These are phyloP conservation scores for Neurospora intermedia DNA, from an alignment of 495 filamentous ascomycete species.

Conservation along the genomic window DNA sequence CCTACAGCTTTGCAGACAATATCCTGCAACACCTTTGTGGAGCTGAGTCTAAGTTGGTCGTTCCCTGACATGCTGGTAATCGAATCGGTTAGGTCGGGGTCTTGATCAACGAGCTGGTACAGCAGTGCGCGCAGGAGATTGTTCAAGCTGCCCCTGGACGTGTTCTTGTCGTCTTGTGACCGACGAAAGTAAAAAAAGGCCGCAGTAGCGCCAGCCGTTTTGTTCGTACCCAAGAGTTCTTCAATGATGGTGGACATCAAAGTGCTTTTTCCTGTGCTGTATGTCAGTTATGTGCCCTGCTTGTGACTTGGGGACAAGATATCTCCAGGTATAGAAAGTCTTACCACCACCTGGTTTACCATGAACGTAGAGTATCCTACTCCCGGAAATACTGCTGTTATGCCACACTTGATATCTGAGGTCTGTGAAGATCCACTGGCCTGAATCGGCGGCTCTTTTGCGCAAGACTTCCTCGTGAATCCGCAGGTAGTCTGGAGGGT, in stretches of 20 bases:
- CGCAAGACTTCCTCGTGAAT: background rate
- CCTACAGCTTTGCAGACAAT: background rate
- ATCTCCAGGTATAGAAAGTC: background rate
- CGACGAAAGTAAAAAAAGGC: background rate
- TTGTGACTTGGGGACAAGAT: background rate
- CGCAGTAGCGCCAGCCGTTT: background rate
- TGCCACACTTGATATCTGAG: background rate
- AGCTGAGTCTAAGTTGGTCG: background rate
- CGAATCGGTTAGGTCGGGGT: background rate
- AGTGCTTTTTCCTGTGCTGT: background rate
- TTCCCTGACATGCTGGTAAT: background rate
- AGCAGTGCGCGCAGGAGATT: background rate
- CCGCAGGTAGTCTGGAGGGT: background rate
- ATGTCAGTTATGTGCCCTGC: background rate
- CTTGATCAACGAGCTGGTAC: background rate
- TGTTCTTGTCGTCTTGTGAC: background rate
- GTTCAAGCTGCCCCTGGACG: background rate
- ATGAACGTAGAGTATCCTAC: background rate
- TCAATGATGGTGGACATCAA: background rate
- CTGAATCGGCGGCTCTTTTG: background rate
- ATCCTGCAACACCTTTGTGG: background rate
- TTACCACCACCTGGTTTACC: background rate
- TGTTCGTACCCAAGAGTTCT: background rate
- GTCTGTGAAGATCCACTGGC: background rate
- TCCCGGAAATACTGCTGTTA: background rate